phyloP scores from a whole-genome alignment of 2,329 filamentous ascomycete species.

The Aspergillus novofumigatus region DNA sequence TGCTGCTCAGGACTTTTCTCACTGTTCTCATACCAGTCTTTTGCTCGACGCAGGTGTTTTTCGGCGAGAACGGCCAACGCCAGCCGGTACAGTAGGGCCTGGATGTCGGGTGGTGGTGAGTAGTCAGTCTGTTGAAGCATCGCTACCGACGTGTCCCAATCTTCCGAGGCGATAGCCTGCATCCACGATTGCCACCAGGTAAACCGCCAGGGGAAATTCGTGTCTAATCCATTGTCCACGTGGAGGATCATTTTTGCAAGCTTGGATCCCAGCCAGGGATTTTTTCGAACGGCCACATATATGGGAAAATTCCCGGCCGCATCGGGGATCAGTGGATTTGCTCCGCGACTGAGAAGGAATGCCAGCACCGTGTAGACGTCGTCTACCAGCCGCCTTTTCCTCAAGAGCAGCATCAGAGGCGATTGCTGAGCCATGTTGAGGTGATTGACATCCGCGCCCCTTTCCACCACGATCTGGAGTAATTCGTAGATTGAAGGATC shows the following conservation, averaged over 20 bases:
- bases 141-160: background rate
- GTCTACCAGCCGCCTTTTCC: background rate
- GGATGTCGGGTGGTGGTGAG: background rate
- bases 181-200: background rate
- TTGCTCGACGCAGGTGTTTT: background rate
- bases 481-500: background rate
- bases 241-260: background rate
- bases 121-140: conserved; percentile 4
- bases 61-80: background rate
- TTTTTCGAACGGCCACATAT: background rate
- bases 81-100: background rate
- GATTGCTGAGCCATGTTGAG: background rate
- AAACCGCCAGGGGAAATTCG: background rate
- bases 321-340: background rate
- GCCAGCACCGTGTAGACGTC: background rate
- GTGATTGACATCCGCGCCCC: background rate
- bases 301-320: background rate
- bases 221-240: background rate
- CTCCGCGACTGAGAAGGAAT: background rate
- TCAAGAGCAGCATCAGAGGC: background rate
- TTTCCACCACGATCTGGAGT: background rate
- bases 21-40: background rate
- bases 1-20: background rate
- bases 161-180: background rate
- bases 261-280: background rate